Evolutionary conservation across 306 rosid genomes (phyloP).

Genomic region (Luffa aegyptiaca): DNA sequence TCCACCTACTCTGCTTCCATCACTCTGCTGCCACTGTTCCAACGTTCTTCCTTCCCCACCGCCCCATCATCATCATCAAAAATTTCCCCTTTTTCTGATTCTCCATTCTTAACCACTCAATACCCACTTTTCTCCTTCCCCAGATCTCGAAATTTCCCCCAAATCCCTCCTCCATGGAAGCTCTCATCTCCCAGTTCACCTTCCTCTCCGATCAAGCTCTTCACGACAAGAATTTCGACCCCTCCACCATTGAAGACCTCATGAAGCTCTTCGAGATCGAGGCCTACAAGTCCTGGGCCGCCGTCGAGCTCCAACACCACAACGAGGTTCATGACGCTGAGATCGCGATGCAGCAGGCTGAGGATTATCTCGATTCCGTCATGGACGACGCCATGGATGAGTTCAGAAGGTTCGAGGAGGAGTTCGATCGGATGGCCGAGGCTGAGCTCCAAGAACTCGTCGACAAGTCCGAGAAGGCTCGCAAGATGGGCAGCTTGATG

Average conservation of each 20-base stretch:
- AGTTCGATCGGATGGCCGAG: slow-evolving; percentile 38
- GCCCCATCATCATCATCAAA: background rate
- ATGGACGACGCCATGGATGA: slow-evolving; percentile 90
- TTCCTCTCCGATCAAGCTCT: slow-evolving; percentile 64
- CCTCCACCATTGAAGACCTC: slow-evolving; percentile 60
- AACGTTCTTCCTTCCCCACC: background rate
- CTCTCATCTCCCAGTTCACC: slow-evolving; percentile 57
- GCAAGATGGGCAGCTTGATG: slow-evolving; percentile 61
- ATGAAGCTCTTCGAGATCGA: slow-evolving; percentile 88
- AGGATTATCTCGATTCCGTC: slow-evolving; percentile 59
- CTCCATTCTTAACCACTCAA: background rate
- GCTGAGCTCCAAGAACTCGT: slow-evolving; percentile 38
- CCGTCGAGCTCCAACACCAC: slow-evolving; percentile 50
- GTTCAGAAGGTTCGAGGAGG: slow-evolving; percentile 60
- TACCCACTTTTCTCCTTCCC: background rate
- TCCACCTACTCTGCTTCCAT: background rate
- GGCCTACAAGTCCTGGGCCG: slow-evolving; percentile 91
- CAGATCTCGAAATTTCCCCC: background rate
- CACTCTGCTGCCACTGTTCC: background rate
- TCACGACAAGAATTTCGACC: slow-evolving; percentile 71
- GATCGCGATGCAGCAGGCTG: slow-evolving; percentile 38
- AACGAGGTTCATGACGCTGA: slow-evolving; percentile 53
- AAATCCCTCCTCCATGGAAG: slow-evolving; percentile 37
- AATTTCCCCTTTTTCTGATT: background rate
- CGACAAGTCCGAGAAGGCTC: slow-evolving; percentile 47